phyloP scores from a whole-genome alignment of 441 rosid species.

The Eruca vesicaria region DNA sequence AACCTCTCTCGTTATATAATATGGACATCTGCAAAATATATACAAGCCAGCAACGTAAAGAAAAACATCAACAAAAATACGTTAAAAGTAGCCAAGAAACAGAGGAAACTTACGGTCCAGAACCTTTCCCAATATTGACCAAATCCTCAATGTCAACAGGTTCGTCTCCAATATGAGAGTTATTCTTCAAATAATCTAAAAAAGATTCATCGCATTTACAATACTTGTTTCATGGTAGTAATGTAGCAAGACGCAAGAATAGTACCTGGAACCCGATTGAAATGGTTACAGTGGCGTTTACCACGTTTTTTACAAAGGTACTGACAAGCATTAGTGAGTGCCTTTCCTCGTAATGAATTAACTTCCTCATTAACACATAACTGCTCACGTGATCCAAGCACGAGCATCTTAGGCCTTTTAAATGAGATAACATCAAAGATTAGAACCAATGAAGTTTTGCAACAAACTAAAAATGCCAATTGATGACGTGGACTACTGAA shows the following conservation, averaged over 20 bases:
- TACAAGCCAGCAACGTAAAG: neutral
- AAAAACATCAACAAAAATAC: neutral
- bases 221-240: neutral
- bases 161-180: constrained; percentile 81
- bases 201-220: constrained; percentile 5
- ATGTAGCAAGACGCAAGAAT: neutral
- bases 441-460: neutral
- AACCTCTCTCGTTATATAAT: constrained; percentile 81
- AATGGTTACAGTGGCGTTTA: constrained; percentile 62
- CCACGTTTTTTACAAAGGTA: constrained; percentile 60
- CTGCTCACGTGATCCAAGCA: constrained; percentile 96
- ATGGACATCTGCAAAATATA: constrained; percentile 75
- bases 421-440: constrained; percentile 6
- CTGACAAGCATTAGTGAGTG: constrained; percentile 85
- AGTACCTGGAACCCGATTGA: constrained; percentile 58
- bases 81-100: constrained; percentile 4
- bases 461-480: constrained; percentile 15
- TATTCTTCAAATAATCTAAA: constrained; percentile 69
- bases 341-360: constrained; percentile 80
- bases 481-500: constrained; percentile 18
- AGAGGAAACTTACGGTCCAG: constrained; percentile 69
- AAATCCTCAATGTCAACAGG: constrained; percentile 97
- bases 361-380: constrained; percentile 88
- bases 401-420: constrained; percentile 87
- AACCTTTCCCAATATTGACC: constrained; percentile 72